Base-by-base conservation (phyloP, 306 rosid genomes). In the Alnus rubra region DNA sequence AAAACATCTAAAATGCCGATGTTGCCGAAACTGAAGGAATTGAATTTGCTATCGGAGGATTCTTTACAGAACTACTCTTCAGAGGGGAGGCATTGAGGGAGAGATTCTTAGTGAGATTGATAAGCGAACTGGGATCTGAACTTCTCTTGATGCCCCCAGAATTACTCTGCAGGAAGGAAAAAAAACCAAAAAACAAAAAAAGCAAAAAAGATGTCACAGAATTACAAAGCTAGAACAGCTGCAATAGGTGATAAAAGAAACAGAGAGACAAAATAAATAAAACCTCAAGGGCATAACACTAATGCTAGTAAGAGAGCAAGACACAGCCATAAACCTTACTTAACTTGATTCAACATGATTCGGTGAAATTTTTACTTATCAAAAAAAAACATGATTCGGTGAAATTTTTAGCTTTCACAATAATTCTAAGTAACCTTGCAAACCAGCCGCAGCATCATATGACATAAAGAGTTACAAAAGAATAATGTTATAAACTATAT, bases 81-180 rank as follows among this genome's bases (percentile, higher is more conserved):
- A 16, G 74, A 4, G 81, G 76, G 51, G 79, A 82, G 42, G 81
- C 73, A 53, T 52, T 73, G 60, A 89, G 83, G 76, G 88, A 85
- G 1, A 87, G 92, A 63, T 90, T 90, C 75, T 79, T 76, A 23
- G 92, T 77, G 11, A 65, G 89, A n/a, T 69, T 79, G 76, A 88
- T 62, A 30, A 90, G 89, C 72, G 73, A 64, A 30, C 74, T n/a
- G 28, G 84, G 59, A 52, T 81, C 78, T 1, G 68, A 48, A 31
- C 14, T 75, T 83, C 70, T 76, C 74, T 79, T 79, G 65, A 39
- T 69, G 48, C 80, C 85, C 67, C 73, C 75, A 3, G 87, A 82
- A 56, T 54, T 67, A 44, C 48, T 81, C 44, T 74, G 83, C 90
- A 88, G 94, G 28, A 23, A 23, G 83, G 60, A 16, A 69, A 44